Conservation (phyloP, 352 stramenopile species). For the Halophytophthora polymorphica region DNA sequence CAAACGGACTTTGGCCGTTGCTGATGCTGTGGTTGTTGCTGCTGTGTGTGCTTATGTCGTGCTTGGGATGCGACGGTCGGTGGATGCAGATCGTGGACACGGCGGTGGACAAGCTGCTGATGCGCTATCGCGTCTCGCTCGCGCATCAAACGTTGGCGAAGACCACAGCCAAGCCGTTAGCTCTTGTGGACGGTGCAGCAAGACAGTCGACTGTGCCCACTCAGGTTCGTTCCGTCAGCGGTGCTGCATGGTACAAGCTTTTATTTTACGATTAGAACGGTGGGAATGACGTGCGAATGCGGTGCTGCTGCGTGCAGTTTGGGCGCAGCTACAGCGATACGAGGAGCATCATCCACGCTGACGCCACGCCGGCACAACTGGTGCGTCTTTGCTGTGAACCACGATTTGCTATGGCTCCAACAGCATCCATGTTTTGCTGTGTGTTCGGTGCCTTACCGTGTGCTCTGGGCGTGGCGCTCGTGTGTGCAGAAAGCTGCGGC, state of each 20-base stretch:
- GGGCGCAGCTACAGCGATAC: slow-evolving; percentile 28
- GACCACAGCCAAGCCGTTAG: slow-evolving; percentile 26
- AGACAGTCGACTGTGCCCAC: slow-evolving; percentile 37
- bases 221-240: slow-evolving; percentile 25
- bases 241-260: not conserved
- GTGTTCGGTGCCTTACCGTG: not conserved
- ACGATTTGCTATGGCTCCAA: not conserved
- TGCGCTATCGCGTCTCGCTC: slow-evolving; percentile 48
- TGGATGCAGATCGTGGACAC: slow-evolving; percentile 41
- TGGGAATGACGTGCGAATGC: not conserved
- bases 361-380: slow-evolving; percentile 30
- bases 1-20: not conserved
- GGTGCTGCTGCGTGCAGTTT: slow-evolving; percentile 31
- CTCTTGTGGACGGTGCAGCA: slow-evolving; percentile 23
- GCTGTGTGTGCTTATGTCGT: not conserved
- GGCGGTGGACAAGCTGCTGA: slow-evolving; percentile 64
- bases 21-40: slow-evolving; percentile 7
- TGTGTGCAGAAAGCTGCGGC: slow-evolving; percentile 16
- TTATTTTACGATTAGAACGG: not conserved
- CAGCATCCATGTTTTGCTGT: not conserved
- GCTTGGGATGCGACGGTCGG: not conserved
- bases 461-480: too few relatives aligned
- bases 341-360: slow-evolving; percentile 37
- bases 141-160: slow-evolving; percentile 37
- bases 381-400: slow-evolving; percentile 12